These are phyloP conservation scores for Aspergillus conjunctus DNA, from an alignment of 495 filamentous ascomycete species.

Conservation along the genomic window DNA sequence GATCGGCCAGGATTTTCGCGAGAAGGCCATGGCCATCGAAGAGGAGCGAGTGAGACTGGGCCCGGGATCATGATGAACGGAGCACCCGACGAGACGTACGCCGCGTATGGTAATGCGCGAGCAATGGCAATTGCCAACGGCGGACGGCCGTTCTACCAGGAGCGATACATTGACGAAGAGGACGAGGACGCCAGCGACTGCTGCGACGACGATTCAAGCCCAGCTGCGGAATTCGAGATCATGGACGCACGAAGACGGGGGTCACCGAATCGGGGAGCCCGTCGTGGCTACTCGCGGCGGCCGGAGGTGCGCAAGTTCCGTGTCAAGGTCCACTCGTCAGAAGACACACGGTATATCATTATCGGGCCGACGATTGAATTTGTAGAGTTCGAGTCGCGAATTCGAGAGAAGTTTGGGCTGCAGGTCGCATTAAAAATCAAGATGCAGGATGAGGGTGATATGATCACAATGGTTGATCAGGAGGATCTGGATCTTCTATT, in stretches of 20 bases:
- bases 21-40: slow-evolving; percentile 32
- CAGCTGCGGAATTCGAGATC: slow-evolving; percentile 84
- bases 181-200: slow-evolving; percentile 68
- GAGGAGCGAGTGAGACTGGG: slow-evolving; percentile 38
- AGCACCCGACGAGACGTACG: slow-evolving; percentile 69
- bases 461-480: slow-evolving; percentile 96
- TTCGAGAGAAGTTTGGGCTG: slow-evolving; percentile 83
- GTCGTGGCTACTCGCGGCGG: slow-evolving; percentile 35
- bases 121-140: slow-evolving; percentile 25
- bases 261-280: slow-evolving; percentile 34
- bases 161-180: slow-evolving; percentile 71
- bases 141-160: slow-evolving; percentile 45
- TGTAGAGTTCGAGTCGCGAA: slow-evolving; percentile 69
- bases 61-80: slow-evolving; percentile 40
- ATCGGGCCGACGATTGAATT: slow-evolving; percentile 73
- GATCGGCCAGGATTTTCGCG: slow-evolving; percentile 18
- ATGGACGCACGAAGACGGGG: slow-evolving; percentile 45
- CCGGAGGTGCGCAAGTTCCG: slow-evolving; percentile 64
- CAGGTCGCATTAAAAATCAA: slow-evolving; percentile 74
- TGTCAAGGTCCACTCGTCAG: slow-evolving; percentile 82
- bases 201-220: slow-evolving; percentile 61
- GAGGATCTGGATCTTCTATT: slow-evolving; percentile 92
- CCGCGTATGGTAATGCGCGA: slow-evolving; percentile 57
- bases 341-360: slow-evolving; percentile 95
- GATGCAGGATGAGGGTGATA: slow-evolving; percentile 83